These are phyloP conservation scores for Aspergillus tanneri DNA, from an alignment of 2,329 filamentous ascomycete species.

Conservation along the genomic window DNA sequence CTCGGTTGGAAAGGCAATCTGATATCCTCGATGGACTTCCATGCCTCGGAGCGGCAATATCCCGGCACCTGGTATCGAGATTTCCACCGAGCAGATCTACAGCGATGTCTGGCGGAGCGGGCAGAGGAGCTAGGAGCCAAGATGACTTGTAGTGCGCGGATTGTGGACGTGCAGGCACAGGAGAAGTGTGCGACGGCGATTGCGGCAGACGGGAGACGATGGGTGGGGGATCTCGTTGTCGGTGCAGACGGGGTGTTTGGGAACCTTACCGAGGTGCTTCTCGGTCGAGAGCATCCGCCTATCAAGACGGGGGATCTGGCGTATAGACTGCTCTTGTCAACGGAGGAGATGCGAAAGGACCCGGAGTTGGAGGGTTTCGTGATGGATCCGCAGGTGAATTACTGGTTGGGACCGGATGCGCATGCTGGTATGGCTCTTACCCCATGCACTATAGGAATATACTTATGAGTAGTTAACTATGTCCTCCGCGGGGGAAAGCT, in stretches of 20 bases:
- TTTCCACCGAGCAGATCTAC: conserved; percentile 56
- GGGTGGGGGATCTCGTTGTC: conserved; percentile 26
- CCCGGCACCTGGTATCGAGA: conserved; percentile 49
- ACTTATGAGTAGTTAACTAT: conserved; percentile 52
- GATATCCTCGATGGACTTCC: conserved; percentile 52
- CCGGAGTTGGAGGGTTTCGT: conserved; percentile 49
- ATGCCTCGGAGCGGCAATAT: conserved; percentile 41
- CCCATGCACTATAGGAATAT: fast-evolving
- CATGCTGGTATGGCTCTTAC: conserved; percentile 41
- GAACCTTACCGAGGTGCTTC: conserved; percentile 45
- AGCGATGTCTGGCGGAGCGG: conserved; percentile 48
- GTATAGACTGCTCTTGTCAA: conserved; percentile 54
- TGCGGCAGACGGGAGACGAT: conserved; percentile 24
- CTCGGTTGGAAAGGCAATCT: conserved; percentile 54
- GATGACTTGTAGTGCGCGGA: conserved; percentile 47
- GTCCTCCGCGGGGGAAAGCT: conserved; percentile 54
- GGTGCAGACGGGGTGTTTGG: conserved; percentile 32
- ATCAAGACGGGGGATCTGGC: conserved; percentile 56
- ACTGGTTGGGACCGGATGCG: conserved; percentile 54
- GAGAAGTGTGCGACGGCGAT: conserved; percentile 40
- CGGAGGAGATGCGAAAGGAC: conserved; percentile 49
- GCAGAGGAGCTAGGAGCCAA: conserved; percentile 50
- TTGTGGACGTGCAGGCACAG: conserved; percentile 42
- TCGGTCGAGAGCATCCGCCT: conserved; percentile 47
- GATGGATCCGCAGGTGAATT: conserved; percentile 50